These are phyloP conservation scores for Chalciporus pseudorubinellus DNA, from an alignment of 768 basidiomycete genomes.

Conservation along the genomic window DNA sequence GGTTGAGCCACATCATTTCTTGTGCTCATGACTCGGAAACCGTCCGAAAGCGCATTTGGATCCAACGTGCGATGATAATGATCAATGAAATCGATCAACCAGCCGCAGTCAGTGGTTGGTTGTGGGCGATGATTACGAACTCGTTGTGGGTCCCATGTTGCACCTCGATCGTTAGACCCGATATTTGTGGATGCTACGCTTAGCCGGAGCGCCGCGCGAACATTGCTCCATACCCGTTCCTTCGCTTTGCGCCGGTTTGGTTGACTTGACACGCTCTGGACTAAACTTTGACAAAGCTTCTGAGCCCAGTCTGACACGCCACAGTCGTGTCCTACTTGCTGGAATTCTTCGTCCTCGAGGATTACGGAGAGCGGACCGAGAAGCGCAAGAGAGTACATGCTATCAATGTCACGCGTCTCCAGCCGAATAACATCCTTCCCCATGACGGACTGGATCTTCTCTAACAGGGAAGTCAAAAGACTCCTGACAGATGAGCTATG, in stretches of 20 bases:
- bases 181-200: constrained; percentile 1
- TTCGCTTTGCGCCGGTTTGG: not conserved
- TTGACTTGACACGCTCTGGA: not conserved
- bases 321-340: not conserved
- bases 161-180: not conserved
- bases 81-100: constrained; percentile 7
- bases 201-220: constrained; percentile 4
- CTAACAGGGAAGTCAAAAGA: not conserved
- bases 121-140: not conserved
- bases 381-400: constrained; percentile 3
- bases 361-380: constrained; percentile 2
- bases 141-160: not conserved
- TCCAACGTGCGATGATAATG: constrained; percentile 1
- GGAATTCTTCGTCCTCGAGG: constrained; percentile 1
- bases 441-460: not conserved
- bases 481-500: not conserved
- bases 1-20: not conserved
- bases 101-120: not conserved
- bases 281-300: not conserved
- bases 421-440: not conserved
- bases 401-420: not conserved
- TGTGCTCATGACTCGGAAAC: constrained; percentile 7
- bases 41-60: constrained; percentile 3
- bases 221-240: not conserved
- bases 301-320: constrained; percentile 1